phyloP scores from a whole-genome alignment of 2,329 filamentous ascomycete genomes.

The Colletotrichum nymphaeae region DNA sequence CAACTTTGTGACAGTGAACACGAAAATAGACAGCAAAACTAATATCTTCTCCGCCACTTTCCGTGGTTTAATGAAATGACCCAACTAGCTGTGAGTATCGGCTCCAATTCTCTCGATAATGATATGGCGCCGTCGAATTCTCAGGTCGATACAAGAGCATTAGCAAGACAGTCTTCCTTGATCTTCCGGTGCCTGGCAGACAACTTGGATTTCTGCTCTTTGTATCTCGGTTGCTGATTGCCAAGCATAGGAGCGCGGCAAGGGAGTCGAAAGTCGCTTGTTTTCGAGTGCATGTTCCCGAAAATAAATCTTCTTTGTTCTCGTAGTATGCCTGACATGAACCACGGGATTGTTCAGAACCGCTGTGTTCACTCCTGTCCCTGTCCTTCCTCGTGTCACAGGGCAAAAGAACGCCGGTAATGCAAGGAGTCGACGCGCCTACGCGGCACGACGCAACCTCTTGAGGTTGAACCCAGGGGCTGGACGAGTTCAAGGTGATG shows the following conservation, averaged over 20 bases:
- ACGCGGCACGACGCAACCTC: constrained; percentile 4
- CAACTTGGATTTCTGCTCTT: neutral
- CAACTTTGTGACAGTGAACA: too few species aligned
- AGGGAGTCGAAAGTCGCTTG: neutral
- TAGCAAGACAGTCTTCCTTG: neutral
- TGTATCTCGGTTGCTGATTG: neutral
- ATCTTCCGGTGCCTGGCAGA: neutral
- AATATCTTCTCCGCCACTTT: too few species aligned
- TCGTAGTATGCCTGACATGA: too few species aligned
- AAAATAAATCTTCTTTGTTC: neutral
- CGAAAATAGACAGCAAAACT: too few species aligned
- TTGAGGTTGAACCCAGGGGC: neutral
- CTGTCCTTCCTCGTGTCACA: constrained; percentile 2
- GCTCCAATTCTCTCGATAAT: neutral
- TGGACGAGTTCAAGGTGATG: neutral
- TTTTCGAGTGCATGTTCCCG: neutral
- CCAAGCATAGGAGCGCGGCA: neutral
- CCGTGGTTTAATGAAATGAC: too few species aligned
- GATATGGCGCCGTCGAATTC: neutral
- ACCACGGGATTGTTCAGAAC: too few species aligned
- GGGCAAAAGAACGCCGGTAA: neutral
- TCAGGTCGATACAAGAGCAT: neutral
- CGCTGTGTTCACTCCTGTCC: neutral
- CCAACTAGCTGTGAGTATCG: too few species aligned
- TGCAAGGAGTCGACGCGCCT: neutral